phyloP scores from a whole-genome alignment of 1,284 basidiomycete species.

The Trichosporon sp. region DNA sequence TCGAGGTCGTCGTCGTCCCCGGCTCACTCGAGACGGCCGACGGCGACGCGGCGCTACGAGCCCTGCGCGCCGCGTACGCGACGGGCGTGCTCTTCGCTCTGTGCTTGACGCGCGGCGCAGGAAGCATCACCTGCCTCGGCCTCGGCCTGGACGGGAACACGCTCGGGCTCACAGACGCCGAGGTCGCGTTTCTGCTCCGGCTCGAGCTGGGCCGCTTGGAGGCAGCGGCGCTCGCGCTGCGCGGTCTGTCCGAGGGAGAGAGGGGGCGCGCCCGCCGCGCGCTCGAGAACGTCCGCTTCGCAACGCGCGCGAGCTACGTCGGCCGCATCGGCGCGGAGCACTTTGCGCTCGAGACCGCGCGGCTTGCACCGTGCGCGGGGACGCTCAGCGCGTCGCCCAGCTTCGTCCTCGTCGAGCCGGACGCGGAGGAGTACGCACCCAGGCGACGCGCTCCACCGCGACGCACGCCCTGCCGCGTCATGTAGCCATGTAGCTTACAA shows the following conservation, averaged over 20 bases:
- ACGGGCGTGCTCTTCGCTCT: background rate
- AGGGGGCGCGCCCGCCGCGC: background rate
- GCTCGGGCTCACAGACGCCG: background rate
- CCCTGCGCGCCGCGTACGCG: background rate
- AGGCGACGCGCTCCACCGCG: too few species aligned
- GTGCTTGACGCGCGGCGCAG: background rate
- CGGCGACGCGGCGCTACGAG: background rate
- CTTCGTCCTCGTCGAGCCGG: background rate
- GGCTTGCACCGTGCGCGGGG: too few species aligned
- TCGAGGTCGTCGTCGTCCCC: background rate
- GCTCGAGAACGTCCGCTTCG: background rate
- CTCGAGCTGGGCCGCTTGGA: background rate
- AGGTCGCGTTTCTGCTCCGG: background rate
- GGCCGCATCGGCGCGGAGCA: background rate
- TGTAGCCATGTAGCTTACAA: background rate
- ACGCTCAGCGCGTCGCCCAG: background rate
- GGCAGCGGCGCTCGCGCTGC: background rate
- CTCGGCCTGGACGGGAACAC: background rate
- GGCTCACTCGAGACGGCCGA: background rate
- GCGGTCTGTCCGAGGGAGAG: background rate
- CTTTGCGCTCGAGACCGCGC: background rate
- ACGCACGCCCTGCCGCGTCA: background rate
- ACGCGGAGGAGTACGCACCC: background rate
- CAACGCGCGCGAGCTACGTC: background rate
- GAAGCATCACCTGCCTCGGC: background rate